A percentile compares a stretch with the other conserved stretches of the same genome.
Conservation (phyloP, 768 basidiomycete species). For the Auricularia auricula-judae region DNA sequence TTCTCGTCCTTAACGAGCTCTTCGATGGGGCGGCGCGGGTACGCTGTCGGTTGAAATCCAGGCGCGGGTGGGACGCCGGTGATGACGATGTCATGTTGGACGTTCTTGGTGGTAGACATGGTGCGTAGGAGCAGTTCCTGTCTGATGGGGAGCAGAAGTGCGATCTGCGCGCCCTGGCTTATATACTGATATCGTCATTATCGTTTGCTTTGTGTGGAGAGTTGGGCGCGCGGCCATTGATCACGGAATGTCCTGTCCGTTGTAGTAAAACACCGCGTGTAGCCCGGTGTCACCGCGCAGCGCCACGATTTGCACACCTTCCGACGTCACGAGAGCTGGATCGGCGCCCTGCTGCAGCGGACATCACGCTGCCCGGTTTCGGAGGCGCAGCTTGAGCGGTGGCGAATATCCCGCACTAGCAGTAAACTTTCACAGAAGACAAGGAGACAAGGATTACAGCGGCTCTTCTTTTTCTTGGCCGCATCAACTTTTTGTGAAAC, state of each 20-base stretch:
- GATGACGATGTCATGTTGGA: not conserved
- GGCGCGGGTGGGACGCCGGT: not conserved
- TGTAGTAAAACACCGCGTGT: not conserved
- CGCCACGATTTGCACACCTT: not conserved
- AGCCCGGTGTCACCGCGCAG: not conserved
- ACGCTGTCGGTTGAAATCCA: not conserved
- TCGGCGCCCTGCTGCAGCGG: not conserved
- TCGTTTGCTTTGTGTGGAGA: not conserved
- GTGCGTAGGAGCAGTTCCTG: not conserved
- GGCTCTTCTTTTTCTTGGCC: no score
- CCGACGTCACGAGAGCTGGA: not conserved
- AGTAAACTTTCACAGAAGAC: no score
- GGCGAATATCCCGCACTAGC: not conserved
- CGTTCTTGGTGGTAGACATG: not conserved
- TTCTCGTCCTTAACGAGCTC: conserved; percentile 30
- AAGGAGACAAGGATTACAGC: no score
- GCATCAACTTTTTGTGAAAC: no score
- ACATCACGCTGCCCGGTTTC: not conserved
- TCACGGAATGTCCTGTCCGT: not conserved
- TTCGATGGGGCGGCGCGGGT: conserved; percentile 32
- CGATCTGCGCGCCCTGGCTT: not conserved
- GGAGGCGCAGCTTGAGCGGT: not conserved
- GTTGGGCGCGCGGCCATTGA: not conserved
- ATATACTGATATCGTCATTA: not conserved
- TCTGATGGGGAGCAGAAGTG: not conserved